phyloP scores from a whole-genome alignment of 345 rosid genomes.

The Noccaea caerulescens region DNA sequence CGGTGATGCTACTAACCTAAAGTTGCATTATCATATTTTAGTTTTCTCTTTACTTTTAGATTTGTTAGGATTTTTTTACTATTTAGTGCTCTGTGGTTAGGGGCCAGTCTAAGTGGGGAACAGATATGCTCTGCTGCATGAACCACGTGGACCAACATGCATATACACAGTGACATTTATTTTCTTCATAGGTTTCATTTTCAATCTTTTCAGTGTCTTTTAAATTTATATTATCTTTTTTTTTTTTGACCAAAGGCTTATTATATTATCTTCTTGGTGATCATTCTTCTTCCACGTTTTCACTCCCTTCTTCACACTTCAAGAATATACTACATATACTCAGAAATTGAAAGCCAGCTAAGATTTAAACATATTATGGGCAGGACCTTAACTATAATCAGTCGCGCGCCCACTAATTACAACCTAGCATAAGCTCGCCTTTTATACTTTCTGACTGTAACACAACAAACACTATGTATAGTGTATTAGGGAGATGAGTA shows the following conservation, averaged over 20 bases:
- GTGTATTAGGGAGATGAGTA: too few species aligned
- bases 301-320: constrained; percentile 16
- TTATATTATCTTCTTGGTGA: neutral
- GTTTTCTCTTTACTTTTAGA: constrained; percentile 16
- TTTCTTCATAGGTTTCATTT: constrained; percentile 26
- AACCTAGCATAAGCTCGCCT: neutral
- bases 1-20: constrained; percentile 19
- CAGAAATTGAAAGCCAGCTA: constrained; percentile 12
- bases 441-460: neutral
- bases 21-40: constrained; percentile 18
- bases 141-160: constrained; percentile 49
- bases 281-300: constrained; percentile 34
- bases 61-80: constrained; percentile 33
- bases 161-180: constrained; percentile 34
- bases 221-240: neutral
- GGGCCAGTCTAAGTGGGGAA: constrained; percentile 47
- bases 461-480: too few species aligned
- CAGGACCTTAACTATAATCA: neutral
- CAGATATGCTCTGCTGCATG: constrained; percentile 46
- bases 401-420: constrained; percentile 7
- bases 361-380: neutral
- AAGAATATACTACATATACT: neutral
- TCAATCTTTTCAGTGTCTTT: constrained; percentile 1
- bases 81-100: constrained; percentile 22
- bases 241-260: too few species aligned